phyloP scores from a whole-genome alignment of 1,139 yeast genomes.

The Kazachstania sp. region DNA sequence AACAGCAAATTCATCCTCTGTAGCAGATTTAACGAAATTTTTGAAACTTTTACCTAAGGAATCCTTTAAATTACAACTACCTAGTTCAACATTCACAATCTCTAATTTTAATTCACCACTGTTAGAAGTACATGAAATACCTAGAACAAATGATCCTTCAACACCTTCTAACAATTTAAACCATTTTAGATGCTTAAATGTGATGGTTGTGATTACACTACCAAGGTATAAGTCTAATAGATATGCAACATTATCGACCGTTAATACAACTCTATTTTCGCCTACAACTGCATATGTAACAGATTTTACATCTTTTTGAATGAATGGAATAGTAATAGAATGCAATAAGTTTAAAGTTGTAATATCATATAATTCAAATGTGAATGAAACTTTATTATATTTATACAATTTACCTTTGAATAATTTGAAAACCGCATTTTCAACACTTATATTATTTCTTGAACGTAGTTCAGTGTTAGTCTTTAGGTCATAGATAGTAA shows the following conservation, averaged over 20 bases:
- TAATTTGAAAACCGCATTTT: slow-evolving; percentile 3
- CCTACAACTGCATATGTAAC: slow-evolving; percentile 24
- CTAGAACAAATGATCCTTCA: slow-evolving; percentile 11
- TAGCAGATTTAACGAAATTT: slow-evolving; percentile 6
- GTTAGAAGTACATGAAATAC: slow-evolving; percentile 9
- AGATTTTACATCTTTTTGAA: slow-evolving; percentile 10
- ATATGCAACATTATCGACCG: slow-evolving; percentile 30
- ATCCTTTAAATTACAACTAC: slow-evolving; percentile 62
- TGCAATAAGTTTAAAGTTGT: slow-evolving; percentile 8
- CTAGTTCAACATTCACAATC: slow-evolving; percentile 49
- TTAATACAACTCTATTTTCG: slow-evolving; percentile 33
- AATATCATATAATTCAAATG: slow-evolving; percentile 9
- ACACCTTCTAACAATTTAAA: slow-evolving; percentile 28
- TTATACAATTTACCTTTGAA: slow-evolving; percentile 9
- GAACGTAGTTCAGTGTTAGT: slow-evolving; percentile 10
- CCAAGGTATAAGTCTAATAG: slow-evolving; percentile 38
- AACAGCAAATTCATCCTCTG: slow-evolving; percentile 8
- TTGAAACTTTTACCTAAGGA: slow-evolving; percentile 58
- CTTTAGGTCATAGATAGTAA: slow-evolving; percentile 10
- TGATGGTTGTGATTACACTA: slow-evolving; percentile 33
- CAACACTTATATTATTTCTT: slow-evolving; percentile 1
- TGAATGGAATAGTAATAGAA: slow-evolving; percentile 21
- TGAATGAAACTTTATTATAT: slow-evolving; percentile 1
- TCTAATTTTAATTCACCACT: slow-evolving; percentile 25
- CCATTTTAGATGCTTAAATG: slow-evolving; percentile 26